phyloP scores from a whole-genome alignment of 2,329 filamentous ascomycete genomes.

The Scolecobasidium constrictum region DNA sequence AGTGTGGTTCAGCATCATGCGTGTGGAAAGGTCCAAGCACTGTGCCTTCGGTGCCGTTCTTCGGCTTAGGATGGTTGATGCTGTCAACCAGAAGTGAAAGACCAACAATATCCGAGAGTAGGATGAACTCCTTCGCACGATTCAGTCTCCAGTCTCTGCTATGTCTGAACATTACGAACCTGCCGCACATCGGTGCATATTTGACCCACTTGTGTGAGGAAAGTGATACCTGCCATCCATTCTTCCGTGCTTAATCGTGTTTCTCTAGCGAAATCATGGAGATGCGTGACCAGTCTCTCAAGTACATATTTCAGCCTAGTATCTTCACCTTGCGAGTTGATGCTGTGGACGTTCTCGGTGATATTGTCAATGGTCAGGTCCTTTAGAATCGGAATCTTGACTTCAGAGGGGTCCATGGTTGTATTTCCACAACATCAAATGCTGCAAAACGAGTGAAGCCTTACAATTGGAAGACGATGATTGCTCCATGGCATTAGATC shows the following conservation, averaged over 20 bases:
- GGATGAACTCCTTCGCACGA: constrained; percentile 57
- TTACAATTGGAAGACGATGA: too few species aligned
- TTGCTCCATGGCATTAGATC: too few species aligned
- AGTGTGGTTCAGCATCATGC: constrained; percentile 54
- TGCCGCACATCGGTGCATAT: constrained; percentile 65
- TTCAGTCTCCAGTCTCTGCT: neutral
- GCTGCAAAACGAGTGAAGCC: too few species aligned
- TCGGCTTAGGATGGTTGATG: constrained; percentile 74
- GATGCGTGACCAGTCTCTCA: constrained; percentile 60
- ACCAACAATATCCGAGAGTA: constrained; percentile 69
- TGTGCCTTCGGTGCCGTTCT: constrained; percentile 61
- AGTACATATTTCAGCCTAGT: constrained; percentile 61
- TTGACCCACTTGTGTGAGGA: constrained; percentile 62
- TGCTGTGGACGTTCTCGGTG: constrained; percentile 61
- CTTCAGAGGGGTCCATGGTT: constrained; percentile 32
- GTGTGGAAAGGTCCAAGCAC: constrained; percentile 78
- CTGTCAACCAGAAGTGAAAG: constrained; percentile 70
- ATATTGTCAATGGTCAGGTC: constrained; percentile 72
- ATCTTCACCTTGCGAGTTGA: constrained; percentile 61
- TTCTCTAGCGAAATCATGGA: constrained; percentile 75
- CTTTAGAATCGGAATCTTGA: constrained; percentile 43
- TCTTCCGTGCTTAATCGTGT: constrained; percentile 65
- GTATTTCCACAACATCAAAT: too few species aligned
- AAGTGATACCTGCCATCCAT: constrained; percentile 65
- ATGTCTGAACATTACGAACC: constrained; percentile 30